Conservation (phyloP, 148 eudicot genomes). For the Suaeda aralocaspica region DNA sequence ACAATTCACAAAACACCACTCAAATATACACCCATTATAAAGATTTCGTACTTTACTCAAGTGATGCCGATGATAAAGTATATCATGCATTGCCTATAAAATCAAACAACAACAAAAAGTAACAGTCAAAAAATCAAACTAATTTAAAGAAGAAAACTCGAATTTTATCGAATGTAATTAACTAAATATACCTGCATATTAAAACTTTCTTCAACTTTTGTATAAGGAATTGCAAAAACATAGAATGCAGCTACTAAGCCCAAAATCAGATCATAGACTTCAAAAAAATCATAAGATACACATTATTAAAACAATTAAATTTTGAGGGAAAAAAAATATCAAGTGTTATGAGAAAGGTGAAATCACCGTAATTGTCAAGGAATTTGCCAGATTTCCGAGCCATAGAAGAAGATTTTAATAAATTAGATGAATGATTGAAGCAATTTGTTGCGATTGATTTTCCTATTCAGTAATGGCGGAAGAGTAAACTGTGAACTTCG, state of each 20-base stretch:
- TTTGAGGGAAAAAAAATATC: background rate
- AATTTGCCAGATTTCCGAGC: constrained; percentile 34
- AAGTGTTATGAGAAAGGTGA: background rate
- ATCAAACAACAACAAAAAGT: constrained; percentile 11
- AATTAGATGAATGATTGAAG: background rate
- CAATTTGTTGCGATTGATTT: background rate
- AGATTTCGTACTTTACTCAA: constrained; percentile 53
- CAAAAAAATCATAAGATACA: constrained; percentile 2
- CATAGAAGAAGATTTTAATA: constrained; percentile 27
- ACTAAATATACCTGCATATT: constrained; percentile 77
- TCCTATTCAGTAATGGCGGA: background rate
- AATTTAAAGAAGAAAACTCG: background rate
- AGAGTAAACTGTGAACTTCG: no score
- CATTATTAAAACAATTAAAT: background rate
- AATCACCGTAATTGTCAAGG: constrained; percentile 38
- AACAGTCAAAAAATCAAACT: constrained; percentile 18
- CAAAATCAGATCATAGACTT: constrained; percentile 84
- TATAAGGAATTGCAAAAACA: constrained; percentile 73
- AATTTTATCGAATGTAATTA: background rate
- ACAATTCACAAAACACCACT: background rate
- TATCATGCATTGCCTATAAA: constrained; percentile 89
- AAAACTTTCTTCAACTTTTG: constrained; percentile 99
- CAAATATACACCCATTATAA: background rate
- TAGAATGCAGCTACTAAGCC: constrained; percentile 84
- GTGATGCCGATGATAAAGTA: constrained; percentile 73